phyloP scores from a whole-genome alignment of 768 basidiomycete species.

The Auriscalpium orientale region DNA sequence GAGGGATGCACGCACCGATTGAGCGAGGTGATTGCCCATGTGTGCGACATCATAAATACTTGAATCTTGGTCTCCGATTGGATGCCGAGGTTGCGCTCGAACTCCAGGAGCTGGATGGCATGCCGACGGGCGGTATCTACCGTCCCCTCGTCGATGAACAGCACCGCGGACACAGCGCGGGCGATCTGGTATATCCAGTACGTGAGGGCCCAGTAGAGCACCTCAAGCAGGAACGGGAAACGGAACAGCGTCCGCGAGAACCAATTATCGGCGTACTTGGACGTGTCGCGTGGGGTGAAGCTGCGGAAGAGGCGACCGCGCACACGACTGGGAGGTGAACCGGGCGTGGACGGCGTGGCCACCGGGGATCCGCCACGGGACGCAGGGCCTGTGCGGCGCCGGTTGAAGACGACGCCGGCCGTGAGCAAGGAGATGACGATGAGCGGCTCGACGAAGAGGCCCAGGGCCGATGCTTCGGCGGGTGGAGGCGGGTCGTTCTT shows the following conservation, averaged over 20 bases:
- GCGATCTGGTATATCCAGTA: conserved; percentile 11
- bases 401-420: conserved; percentile 3
- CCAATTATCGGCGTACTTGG: conserved; percentile 4
- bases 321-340: background rate
- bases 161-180: conserved; percentile 2
- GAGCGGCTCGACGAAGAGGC: conserved; percentile 3
- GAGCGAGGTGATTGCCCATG: background rate
- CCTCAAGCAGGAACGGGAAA: conserved; percentile 7
- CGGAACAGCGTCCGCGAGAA: background rate
- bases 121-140: conserved; percentile 4
- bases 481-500: background rate
- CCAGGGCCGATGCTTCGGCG: background rate
- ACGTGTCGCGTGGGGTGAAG: conserved; percentile 3
- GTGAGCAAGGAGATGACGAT: conserved; percentile 6
- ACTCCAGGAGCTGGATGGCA: conserved; percentile 4
- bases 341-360: background rate
- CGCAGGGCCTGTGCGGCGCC: background rate
- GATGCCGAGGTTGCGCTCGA: conserved; percentile 6
- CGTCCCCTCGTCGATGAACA: conserved; percentile 8
- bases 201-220: conserved; percentile 8
- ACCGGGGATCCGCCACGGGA: background rate
- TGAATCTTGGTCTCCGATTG: conserved; percentile 4
- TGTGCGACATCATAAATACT: background rate
- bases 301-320: background rate
- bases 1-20: background rate